phyloP scores from a whole-genome alignment of 177 flowering plant genomes.

The Vitis hybrid region DNA sequence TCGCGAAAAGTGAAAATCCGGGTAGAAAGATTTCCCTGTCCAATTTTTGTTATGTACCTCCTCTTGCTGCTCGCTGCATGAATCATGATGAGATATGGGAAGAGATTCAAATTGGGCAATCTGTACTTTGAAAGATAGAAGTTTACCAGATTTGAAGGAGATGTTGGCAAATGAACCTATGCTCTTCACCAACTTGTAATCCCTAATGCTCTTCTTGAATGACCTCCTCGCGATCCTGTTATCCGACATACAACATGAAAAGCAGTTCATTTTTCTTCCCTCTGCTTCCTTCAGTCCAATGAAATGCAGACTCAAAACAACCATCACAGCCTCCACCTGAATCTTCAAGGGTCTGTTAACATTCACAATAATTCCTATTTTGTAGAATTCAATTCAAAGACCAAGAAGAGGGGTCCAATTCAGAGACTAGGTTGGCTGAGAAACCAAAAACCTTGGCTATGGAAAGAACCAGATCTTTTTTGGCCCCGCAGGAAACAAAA shows the following conservation, averaged over 20 bases:
- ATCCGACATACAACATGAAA: conserved; percentile 45
- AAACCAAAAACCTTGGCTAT: conserved; percentile 2
- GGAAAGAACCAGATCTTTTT: not conserved
- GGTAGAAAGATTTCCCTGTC: conserved; percentile 56
- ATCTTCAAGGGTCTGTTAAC: no score
- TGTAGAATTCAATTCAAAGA: no score
- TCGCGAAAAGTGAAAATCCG: conserved; percentile 60
- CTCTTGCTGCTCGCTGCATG: conserved; percentile 60
- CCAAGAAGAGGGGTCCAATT: no score
- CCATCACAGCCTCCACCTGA: not conserved
- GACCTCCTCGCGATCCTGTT: conserved; percentile 27
- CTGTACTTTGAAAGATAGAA: not conserved
- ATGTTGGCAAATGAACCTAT: conserved; percentile 54
- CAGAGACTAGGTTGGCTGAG: not conserved
- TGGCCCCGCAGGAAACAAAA: conserved; percentile 6
- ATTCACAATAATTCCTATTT: no score
- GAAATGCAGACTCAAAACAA: conserved; percentile 3
- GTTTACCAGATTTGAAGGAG: conserved; percentile 57
- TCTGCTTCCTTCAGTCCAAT: not conserved
- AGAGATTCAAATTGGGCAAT: not conserved
- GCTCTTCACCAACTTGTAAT: conserved; percentile 28
- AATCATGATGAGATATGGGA: not conserved
- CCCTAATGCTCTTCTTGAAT: conserved; percentile 47
- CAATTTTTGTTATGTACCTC: conserved; percentile 52
- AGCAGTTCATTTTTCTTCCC: conserved; percentile 41